Evolutionary conservation across 148 eudicot species (phyloP), one percentile per base, ranked within the genome.

Genomic region (Pharnaceum exiguum): DNA sequence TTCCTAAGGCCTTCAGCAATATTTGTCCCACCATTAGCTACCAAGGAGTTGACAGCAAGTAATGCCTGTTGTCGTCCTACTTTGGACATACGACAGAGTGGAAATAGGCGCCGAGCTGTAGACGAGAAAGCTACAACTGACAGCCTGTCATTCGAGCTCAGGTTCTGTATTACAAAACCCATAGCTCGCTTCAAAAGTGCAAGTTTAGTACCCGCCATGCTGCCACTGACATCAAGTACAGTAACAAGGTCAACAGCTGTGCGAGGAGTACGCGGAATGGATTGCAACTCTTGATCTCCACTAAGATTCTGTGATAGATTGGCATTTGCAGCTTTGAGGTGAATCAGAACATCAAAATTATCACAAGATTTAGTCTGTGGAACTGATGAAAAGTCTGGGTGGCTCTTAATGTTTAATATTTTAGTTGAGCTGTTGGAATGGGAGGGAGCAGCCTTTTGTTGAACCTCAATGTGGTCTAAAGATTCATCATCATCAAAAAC

Each of bases 181-280:
- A 91, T 81, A 3, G 98, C 96, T 11, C 96, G 80, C 45, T 85
- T 85, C 49, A 91, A 44, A 96, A 87, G 81, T 22, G 77, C 78
- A 1, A 91, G 68, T 75, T 91, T 87, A 0, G 85, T 56, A 0
- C 87, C 87, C 0, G 53, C 69, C 94, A 90, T 90, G 38, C 89
- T 84, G 18, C 68, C 81, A 9, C 94, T 79, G 1, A 87, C 75
- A 51, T 91, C 98, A 0, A 91, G 71, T 0, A 89, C 87, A 4
- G 95, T 83, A 12, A 89, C 95, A 35, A 89, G 94, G 60, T 89
- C 96, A 32, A 89, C 74, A 5, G 90, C 74, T 3, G 90, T 80
- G 13, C 94, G 90, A 18, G 83, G 59, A 57, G 66, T 62, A 39
- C 51, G 75, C 19, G 83, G 51, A 25, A 65, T 42, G 24, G 46